Conservation (phyloP, 2,329 filamentous ascomycete genomes). For the Paraphaeosphaeria sporulosa region DNA sequence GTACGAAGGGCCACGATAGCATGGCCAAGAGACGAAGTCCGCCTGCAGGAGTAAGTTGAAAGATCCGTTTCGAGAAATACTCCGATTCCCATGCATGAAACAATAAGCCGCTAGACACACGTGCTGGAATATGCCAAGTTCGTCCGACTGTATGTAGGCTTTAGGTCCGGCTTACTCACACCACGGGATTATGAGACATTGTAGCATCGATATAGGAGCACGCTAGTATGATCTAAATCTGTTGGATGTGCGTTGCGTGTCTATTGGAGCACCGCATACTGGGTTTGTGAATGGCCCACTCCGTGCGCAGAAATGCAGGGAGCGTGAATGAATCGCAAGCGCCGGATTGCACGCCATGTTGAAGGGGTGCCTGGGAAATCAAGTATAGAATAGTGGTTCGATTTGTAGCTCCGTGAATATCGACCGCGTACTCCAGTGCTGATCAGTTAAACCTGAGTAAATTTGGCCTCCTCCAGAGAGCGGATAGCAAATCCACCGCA, state of each 20-base stretch:
- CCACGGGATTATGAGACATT: background rate
- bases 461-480: background rate
- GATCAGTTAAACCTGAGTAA: slow-evolving; percentile 1
- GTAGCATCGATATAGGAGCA: background rate
- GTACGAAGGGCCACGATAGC: background rate
- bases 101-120: background rate
- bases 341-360: background rate
- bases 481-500: background rate
- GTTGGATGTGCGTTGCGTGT: background rate
- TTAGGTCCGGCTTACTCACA: background rate
- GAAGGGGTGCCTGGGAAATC: background rate
- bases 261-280: background rate
- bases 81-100: background rate
- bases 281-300: background rate
- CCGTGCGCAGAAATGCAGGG: background rate
- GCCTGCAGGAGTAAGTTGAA: background rate
- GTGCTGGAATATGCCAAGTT: background rate
- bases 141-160: background rate
- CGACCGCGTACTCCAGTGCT: slow-evolving; percentile 4
- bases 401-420: background rate
- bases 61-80: background rate
- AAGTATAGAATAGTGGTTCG: background rate
- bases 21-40: slow-evolving; percentile 3
- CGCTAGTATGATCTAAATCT: background rate
- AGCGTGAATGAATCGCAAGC: background rate